Evolutionary conservation across 2,329 filamentous ascomycete species (phyloP).

Genomic region (Aspergillus fructus): DNA sequence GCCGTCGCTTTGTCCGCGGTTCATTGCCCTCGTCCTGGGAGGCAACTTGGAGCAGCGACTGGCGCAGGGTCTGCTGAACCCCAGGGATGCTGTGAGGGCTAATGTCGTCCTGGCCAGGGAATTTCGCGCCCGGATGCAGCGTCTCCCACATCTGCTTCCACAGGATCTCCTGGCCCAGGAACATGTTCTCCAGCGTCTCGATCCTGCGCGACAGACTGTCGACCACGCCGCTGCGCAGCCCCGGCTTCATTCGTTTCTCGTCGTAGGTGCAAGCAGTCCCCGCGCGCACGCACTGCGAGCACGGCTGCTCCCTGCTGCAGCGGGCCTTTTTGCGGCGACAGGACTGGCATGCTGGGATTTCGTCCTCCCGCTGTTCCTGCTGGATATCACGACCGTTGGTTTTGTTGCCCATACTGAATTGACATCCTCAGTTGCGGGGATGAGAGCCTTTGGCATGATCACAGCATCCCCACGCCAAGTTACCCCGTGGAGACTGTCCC

Average conservation of each 20-base stretch:
- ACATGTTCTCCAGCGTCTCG: conserved; percentile 25
- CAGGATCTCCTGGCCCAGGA: conserved; percentile 20
- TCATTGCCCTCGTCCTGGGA: too few relatives aligned
- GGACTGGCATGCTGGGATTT: conserved; percentile 36
- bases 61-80: too few relatives aligned
- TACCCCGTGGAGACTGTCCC: too few relatives aligned
- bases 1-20: too few relatives aligned
- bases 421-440: too few relatives aligned
- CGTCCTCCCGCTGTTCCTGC: conserved; percentile 11
- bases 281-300: conserved; percentile 39
- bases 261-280: conserved; percentile 33
- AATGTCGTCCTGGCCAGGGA: not conserved
- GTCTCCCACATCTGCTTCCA: conserved; percentile 21
- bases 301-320: conserved; percentile 46
- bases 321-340: conserved; percentile 49
- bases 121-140: not conserved
- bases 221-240: conserved; percentile 33
- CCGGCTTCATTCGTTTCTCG: conserved; percentile 29
- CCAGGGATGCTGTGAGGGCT: too few relatives aligned
- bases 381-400: not conserved
- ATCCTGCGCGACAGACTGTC: conserved; percentile 33
- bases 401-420: not conserved
- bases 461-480: too few relatives aligned
- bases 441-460: too few relatives aligned
- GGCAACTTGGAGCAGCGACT: too few relatives aligned